Evolutionary conservation across 2,329 filamentous ascomycete genomes (phyloP), one percentile per base, ranked within the genome.

Genomic region (Beauveria medogensis): DNA sequence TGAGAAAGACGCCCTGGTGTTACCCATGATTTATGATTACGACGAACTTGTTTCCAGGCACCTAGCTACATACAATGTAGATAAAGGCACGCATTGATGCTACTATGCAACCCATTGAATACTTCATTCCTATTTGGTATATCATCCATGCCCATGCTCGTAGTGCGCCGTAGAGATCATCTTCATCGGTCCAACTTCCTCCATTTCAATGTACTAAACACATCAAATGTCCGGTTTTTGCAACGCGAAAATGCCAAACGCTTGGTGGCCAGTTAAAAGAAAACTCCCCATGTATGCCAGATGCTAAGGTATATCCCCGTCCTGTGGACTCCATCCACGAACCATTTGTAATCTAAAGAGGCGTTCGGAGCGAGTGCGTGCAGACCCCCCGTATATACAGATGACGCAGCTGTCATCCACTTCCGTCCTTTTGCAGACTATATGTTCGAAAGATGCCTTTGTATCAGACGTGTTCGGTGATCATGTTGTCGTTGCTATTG

Each of bases 261-360:
- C 41, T 30, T n/a, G 41, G 18, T 20, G 9, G 22, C 41, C 43
- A 22, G 5, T 14, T 5, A 34, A 40, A 46, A n/a, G n/a, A 50
- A 54, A 61, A 61, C 59, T 55, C 59, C 59, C 18, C 59, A 46
- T 41, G 53, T 46, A 62, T 62, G 60, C 60, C 44, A 56, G 47
- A 61, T 61, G 59, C 52, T 52, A 20, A 43, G 47, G 47, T 51
- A 59, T 43, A n/a, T 51, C 37, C 55, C 56, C n/a, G 40, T 48
- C 55, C 47, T 12, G 37, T 59, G 34, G 34, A 59, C 22, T 59
- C 20, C 46, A 40, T 30, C 18, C 44, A 57, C 48, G n/a, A 59
- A 34, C 34, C 34, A 59, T 20, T 12, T 37, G 47, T 44, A 34
- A 52, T 59, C 37, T 51, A 43, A 50, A 48, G 24, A 50, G 40